Base-by-base conservation (phyloP, 2,329 filamentous ascomycete species). In the Ceratocystis huliohia region DNA sequence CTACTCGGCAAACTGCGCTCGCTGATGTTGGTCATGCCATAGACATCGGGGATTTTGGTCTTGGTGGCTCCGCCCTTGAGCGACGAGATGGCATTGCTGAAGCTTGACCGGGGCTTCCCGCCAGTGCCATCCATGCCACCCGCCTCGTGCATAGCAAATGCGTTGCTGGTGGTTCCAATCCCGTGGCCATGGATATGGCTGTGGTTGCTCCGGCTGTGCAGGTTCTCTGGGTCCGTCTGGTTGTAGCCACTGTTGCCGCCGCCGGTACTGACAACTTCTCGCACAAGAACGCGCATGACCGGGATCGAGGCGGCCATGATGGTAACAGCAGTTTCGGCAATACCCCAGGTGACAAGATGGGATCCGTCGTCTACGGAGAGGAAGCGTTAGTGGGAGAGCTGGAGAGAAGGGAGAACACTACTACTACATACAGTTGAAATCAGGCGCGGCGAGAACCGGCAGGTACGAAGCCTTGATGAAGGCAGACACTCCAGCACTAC, bases 241-340 rank as follows among this genome's bases (percentile, higher is more conserved):
- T 67, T 67, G 66, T 67, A 67, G 30, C 62, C 63, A 17, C 57
- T 57, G 57, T 62, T 63, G 28, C 61, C 61, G 17, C 53, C 53
- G 61, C 62, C 61, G n/a, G 66, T 66, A 46, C 65, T 62, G 50
- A 65, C 64, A 45, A 70, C 68, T 28, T 70, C 66, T 25, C 68
- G 68, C 28, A 70, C 15, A n/a, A 71, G 66, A 33, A 70, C 68
- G 50, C 71, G 69, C 20, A 72, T 68, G 64, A 71, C 67, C 7
- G 71, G 71, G 61, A 72, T 70, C 3, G 69, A 72, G 10, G 70
- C 69, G 33, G 70, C 70, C 65, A 71, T 69, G 37, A 71, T 66
- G 45, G 70, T 71, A 6, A 68, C 62, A 30, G 69, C 61, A 28
- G 66, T 65, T 56, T 71, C 70, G 33, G 69, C 67, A 17, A 66